These are phyloP conservation scores for Porphyridium purpureum DNA, from an alignment of 23 red algal genomes.

Conservation along the genomic window DNA sequence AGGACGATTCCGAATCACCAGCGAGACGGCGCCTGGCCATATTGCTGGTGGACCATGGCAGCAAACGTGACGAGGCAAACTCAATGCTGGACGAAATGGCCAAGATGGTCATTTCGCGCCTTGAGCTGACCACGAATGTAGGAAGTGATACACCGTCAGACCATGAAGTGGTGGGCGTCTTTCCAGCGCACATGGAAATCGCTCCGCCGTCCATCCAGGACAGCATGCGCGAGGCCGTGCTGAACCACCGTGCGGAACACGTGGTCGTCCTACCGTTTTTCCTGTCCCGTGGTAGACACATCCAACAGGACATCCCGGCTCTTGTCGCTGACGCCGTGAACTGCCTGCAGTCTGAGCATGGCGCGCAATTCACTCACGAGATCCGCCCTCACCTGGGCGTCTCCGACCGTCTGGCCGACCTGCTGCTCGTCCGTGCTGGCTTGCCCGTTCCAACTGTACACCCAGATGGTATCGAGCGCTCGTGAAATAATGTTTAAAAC, in stretches of 20 bases:
- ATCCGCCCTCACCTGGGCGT: too few species aligned
- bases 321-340: constrained; percentile 39
- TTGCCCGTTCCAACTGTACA: too few species aligned
- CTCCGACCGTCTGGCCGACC: too few species aligned
- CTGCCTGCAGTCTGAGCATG: too few species aligned
- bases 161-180: too few species aligned
- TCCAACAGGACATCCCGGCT: constrained; percentile 47
- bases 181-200: constrained; percentile 88
- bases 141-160: too few species aligned
- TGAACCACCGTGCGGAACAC: constrained; percentile 33
- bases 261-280: constrained; percentile 85
- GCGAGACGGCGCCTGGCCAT: background rate
- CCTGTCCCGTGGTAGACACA: constrained; percentile 56
- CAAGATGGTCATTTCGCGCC: constrained; percentile 9
- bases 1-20: too few species aligned
- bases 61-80: constrained; percentile 43
- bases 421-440: too few species aligned
- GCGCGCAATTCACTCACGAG: too few species aligned
- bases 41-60: constrained; percentile 78
- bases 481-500: too few species aligned
- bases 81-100: constrained; percentile 18
- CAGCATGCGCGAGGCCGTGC: constrained; percentile 27
- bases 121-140: constrained; percentile 1
- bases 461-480: too few species aligned
- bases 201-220: constrained; percentile 52